Conservation (phyloP, 441 rosid genomes). For the Populus tomentosa region DNA sequence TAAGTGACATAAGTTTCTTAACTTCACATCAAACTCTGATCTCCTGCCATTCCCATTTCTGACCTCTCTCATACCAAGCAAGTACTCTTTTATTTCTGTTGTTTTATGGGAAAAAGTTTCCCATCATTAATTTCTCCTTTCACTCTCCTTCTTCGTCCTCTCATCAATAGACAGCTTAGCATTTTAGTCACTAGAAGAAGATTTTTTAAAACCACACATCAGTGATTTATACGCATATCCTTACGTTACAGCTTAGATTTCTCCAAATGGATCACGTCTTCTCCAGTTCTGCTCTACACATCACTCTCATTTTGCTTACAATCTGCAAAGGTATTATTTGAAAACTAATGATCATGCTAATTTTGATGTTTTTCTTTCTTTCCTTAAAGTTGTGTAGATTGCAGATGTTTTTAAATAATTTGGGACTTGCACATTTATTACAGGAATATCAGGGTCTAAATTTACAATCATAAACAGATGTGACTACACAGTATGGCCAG, state of each 20-base stretch:
- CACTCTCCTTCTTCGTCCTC: neutral
- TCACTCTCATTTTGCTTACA: constrained; percentile 27
- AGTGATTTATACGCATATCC: no score
- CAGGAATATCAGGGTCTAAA: constrained; percentile 54
- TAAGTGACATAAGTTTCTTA: neutral
- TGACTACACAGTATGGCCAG: constrained; percentile 82
- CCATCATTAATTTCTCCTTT: neutral
- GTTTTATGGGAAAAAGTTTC: constrained; percentile 8
- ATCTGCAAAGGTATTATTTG: constrained; percentile 26
- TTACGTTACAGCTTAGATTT: neutral
- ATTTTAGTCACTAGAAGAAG: neutral
- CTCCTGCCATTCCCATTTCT: constrained; percentile 1
- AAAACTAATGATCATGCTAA: neutral
- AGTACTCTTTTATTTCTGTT: neutral
- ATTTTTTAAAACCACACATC: no score
- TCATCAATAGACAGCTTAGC: neutral
- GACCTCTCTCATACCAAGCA: neutral
- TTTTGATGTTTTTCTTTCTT: neutral
- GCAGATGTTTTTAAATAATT: neutral
- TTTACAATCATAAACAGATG: constrained; percentile 70
- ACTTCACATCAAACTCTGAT: neutral
- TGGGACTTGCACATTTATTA: neutral
- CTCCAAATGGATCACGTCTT: constrained; percentile 23
- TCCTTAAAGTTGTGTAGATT: neutral
- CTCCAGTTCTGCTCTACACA: constrained; percentile 9